phyloP scores from a whole-genome alignment of 352 stramenopile species.

The Phytopythium helicoides region DNA sequence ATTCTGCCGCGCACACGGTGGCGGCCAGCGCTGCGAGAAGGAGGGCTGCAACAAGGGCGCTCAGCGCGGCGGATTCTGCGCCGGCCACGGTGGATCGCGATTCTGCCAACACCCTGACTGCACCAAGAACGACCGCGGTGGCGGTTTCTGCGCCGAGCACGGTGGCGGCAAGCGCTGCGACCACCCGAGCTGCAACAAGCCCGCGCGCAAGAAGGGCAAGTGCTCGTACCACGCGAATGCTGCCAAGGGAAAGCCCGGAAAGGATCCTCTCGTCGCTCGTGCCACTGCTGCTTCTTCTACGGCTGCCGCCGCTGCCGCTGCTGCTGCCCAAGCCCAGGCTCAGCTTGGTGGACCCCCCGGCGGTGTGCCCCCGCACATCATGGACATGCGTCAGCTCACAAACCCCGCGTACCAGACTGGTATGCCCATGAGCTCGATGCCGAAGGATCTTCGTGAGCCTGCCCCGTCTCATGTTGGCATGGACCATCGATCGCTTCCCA shows the following conservation, averaged over 20 bases:
- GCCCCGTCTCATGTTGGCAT: conserved; percentile 20
- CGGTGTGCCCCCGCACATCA: conserved; percentile 57
- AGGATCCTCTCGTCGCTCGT: conserved; percentile 33
- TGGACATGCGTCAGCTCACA: conserved; percentile 83
- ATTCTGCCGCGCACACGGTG: conserved; percentile 83
- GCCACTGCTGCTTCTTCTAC: conserved; percentile 3
- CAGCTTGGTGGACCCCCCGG: not conserved
- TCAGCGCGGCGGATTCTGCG: conserved; percentile 77
- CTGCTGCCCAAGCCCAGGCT: not conserved
- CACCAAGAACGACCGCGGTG: conserved; percentile 86
- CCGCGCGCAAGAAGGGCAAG: conserved; percentile 82
- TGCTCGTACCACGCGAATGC: conserved; percentile 85
- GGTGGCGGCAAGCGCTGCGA: conserved; percentile 84
- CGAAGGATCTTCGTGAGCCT: conserved; percentile 44
- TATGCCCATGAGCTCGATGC: conserved; percentile 20
- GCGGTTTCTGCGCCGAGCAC: conserved; percentile 84
- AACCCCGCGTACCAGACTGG: conserved; percentile 47
- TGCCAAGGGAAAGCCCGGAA: conserved; percentile 62
- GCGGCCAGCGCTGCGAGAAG: conserved; percentile 80
- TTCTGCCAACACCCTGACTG: conserved; percentile 86
- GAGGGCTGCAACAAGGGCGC: conserved; percentile 84
- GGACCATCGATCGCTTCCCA: conserved; percentile 46
- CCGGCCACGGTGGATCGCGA: conserved; percentile 73
- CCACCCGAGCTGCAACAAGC: conserved; percentile 73
- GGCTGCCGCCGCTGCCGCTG: conserved; percentile 3